Conservation (phyloP, 1,284 basidiomycete genomes). For the Entoloma clypeatum region DNA sequence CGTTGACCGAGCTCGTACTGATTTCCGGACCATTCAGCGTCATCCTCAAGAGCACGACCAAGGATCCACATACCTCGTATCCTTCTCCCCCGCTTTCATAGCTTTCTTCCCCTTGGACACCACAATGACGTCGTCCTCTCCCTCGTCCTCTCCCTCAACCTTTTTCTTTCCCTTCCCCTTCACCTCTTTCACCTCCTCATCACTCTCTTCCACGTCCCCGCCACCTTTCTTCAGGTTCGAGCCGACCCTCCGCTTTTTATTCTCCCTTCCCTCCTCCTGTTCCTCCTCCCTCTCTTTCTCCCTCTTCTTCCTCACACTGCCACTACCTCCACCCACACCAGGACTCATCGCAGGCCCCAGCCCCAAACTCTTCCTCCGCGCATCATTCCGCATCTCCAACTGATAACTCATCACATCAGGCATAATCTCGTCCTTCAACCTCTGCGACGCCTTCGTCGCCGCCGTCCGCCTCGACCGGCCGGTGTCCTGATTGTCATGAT, state of each 20-base stretch:
- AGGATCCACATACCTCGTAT: slow-evolving; percentile 11
- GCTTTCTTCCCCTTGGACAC: slow-evolving; percentile 10
- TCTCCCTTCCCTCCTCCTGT: too few species aligned
- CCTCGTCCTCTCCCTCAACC: slow-evolving; percentile 11
- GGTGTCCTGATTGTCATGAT: slow-evolving; percentile 10
- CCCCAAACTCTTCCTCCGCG: slow-evolving; percentile 25
- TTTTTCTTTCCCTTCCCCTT: slow-evolving; percentile 24
- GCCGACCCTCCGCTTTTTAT: too few species aligned
- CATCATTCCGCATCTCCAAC: slow-evolving; percentile 52
- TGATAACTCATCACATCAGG: slow-evolving; percentile 70
- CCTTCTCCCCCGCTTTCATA: slow-evolving; percentile 6
- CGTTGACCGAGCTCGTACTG: slow-evolving; percentile 10
- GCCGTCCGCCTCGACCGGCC: slow-evolving; percentile 48
- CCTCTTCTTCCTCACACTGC: slow-evolving; percentile 28
- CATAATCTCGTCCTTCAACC: slow-evolving; percentile 66
- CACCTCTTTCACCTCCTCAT: slow-evolving; percentile 19
- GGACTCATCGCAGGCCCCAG: slow-evolving; percentile 29
- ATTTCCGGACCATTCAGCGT: not conserved
- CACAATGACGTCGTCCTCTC: slow-evolving; percentile 7
- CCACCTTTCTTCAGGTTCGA: too few species aligned
- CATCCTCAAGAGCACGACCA: not conserved
- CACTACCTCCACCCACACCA: slow-evolving; percentile 17
- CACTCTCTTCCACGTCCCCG: too few species aligned
- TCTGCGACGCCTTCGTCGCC: slow-evolving; percentile 60
- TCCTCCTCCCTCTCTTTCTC: slow-evolving; percentile 20